Evolutionary conservation across 2,329 filamentous ascomycete genomes (phyloP).

Genomic region (Fusarium sulawesiense): DNA sequence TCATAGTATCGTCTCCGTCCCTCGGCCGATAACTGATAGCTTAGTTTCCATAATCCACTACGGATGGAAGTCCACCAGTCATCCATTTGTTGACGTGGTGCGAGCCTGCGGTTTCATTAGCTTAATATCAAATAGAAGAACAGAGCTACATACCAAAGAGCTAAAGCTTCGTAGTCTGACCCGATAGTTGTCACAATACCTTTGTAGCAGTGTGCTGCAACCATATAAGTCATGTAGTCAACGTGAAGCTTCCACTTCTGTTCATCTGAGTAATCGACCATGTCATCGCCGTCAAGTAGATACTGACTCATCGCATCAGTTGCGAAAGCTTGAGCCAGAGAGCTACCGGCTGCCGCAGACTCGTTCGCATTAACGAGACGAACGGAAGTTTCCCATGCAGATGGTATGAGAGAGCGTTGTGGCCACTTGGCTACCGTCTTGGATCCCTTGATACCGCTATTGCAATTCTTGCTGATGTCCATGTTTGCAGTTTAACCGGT

Average conservation of each 20-base stretch:
- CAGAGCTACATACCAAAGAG: constrained; percentile 73
- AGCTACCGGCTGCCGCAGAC: constrained; percentile 76
- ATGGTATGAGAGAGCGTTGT: constrained; percentile 62
- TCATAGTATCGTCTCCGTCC: constrained; percentile 79
- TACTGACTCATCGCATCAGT: constrained; percentile 80
- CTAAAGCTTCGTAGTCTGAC: constrained; percentile 80
- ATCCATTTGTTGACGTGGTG: constrained; percentile 78
- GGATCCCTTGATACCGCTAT: constrained; percentile 21
- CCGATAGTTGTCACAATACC: constrained; percentile 81
- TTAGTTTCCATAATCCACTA: constrained; percentile 81
- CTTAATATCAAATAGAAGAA: background rate
- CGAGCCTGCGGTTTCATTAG: constrained; percentile 67
- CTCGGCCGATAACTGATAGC: constrained; percentile 78
- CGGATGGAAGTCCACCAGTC: constrained; percentile 77
- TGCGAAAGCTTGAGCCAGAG: constrained; percentile 81
- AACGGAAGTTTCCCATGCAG: constrained; percentile 65
- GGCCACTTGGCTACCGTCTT: constrained; percentile 46
- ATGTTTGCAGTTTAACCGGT: constrained; percentile 54
- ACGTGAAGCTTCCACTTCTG: constrained; percentile 81
- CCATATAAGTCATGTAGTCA: constrained; percentile 81
- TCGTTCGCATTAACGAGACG: constrained; percentile 74
- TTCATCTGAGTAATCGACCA: constrained; percentile 70
- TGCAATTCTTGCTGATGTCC: constrained; percentile 53
- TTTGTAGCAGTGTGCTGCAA: constrained; percentile 78
- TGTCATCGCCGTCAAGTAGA: constrained; percentile 78